phyloP scores from a whole-genome alignment of 768 basidiomycete genomes.

The Termitomyces sp. region DNA sequence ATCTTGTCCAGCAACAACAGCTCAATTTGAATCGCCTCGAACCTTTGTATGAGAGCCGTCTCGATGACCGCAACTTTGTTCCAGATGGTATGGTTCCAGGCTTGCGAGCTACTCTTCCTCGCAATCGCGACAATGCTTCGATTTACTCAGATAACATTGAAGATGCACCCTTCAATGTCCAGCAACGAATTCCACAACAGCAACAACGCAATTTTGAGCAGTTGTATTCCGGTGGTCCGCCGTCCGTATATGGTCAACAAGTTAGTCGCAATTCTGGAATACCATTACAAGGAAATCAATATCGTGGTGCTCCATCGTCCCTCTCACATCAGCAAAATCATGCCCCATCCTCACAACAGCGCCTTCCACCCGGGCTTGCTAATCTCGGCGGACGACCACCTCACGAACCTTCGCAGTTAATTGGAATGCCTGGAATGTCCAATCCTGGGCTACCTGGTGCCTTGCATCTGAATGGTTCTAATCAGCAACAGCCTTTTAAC shows the following conservation, averaged over 20 bases:
- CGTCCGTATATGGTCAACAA: conserved; percentile 54
- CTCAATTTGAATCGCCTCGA: conserved; percentile 56
- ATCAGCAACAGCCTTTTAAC: conserved; percentile 47
- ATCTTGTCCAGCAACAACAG: conserved; percentile 36
- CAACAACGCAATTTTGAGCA: conserved; percentile 53
- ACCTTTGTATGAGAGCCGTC: conserved; percentile 66
- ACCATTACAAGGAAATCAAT: conserved; percentile 58
- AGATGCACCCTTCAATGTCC: conserved; percentile 54
- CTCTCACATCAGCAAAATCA: conserved; percentile 43
- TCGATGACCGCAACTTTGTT: conserved; percentile 75
- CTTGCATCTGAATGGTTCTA: conserved; percentile 42
- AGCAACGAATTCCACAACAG: conserved; percentile 50
- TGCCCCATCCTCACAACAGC: conserved; percentile 45
- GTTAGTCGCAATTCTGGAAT: conserved; percentile 49
- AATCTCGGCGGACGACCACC: conserved; percentile 81
- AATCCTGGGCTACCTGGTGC: conserved; percentile 42
- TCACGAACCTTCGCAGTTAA: conserved; percentile 69
- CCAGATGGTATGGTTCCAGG: conserved; percentile 88
- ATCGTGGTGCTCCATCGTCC: conserved; percentile 70
- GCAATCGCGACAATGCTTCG: conserved; percentile 51
- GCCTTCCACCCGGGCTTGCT: conserved; percentile 76
- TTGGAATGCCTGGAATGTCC: conserved; percentile 44
- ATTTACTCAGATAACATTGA: conserved; percentile 61
- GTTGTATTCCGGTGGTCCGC: conserved; percentile 47
- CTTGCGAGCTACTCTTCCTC: conserved; percentile 61